phyloP scores from a whole-genome alignment of 2,329 filamentous ascomycete species.

The Curvularia sp. region DNA sequence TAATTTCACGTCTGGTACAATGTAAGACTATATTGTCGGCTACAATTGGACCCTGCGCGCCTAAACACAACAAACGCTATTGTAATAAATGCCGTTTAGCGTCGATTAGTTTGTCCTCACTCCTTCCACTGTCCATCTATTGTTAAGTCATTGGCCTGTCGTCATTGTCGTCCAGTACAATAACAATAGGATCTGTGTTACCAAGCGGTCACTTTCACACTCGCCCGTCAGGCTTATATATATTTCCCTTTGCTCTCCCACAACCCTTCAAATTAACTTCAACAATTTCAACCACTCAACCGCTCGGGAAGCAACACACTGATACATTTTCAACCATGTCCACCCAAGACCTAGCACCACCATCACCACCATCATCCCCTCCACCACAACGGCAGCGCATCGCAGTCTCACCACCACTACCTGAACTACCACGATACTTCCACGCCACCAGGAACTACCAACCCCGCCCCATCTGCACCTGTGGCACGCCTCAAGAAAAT shows the following conservation, averaged over 20 bases:
- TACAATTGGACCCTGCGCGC: background rate
- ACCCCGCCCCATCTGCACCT: constrained; percentile 2
- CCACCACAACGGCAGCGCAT: background rate
- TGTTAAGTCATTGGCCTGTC: background rate
- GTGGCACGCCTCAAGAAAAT: background rate
- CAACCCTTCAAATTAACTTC: background rate
- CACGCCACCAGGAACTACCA: background rate
- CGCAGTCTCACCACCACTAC: background rate
- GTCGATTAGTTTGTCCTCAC: constrained; percentile 3
- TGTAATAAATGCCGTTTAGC: background rate
- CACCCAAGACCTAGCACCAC: background rate
- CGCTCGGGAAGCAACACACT: background rate
- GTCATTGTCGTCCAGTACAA: background rate
- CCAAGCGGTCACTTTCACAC: background rate
- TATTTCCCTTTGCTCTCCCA: background rate
- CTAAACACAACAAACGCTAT: background rate
- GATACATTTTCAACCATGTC: background rate
- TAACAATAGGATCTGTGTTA: constrained; percentile 8
- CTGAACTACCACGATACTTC: background rate
- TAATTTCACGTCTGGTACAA: background rate
- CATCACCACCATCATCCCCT: background rate
- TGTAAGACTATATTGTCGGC: background rate
- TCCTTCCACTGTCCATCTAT: background rate
- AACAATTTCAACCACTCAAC: background rate
- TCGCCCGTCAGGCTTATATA: background rate